A percentile compares a stretch with the other conserved stretches of the same genome.
These are phyloP conservation scores for Ciborinia camelliae DNA, from an alignment of 2,329 filamentous ascomycete species.

Conservation along the genomic window DNA sequence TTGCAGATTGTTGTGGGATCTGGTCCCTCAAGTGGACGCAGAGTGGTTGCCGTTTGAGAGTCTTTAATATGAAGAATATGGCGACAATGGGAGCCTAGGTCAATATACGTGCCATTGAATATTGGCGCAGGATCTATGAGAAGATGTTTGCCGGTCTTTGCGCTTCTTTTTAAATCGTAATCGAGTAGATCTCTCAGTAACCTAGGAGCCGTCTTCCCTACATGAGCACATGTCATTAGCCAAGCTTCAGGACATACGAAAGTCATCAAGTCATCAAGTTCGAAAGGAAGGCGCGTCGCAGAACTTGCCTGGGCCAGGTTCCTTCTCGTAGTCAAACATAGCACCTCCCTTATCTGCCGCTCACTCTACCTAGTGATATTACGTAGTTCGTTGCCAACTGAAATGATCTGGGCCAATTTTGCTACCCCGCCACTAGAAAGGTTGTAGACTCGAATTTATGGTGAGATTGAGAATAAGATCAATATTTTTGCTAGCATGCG, in stretches of 20 bases:
- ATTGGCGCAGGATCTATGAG: constrained; percentile 56
- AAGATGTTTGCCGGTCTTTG: constrained; percentile 43
- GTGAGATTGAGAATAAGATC: not conserved
- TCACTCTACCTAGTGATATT: not conserved
- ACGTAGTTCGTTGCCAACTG: constrained; percentile 2
- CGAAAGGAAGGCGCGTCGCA: not conserved
- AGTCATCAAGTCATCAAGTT: not conserved
- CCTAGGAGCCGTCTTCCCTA: constrained; percentile 51
- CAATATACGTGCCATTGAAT: constrained; percentile 38
- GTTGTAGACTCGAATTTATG: not conserved
- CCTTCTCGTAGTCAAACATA: constrained; percentile 14
- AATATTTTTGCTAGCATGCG: not conserved
- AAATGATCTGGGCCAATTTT: not conserved
- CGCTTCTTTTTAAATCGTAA: constrained; percentile 41
- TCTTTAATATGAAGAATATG: constrained; percentile 58
- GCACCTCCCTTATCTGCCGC: constrained; percentile 1
- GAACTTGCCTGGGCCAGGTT: constrained; percentile 19
- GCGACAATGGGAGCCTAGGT: constrained; percentile 46
- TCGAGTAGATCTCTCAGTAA: constrained; percentile 45
- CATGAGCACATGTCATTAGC: constrained; percentile 9
- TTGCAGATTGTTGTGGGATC: constrained; percentile 47
- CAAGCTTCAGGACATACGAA: not conserved
- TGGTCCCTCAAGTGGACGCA: constrained; percentile 40
- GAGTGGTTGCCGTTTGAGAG: constrained; percentile 50
- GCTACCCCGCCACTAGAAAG: constrained; percentile 13